These are phyloP conservation scores for Centaurea solstitialis DNA, from an alignment of 129 eudicot species.

Conservation along the genomic window DNA sequence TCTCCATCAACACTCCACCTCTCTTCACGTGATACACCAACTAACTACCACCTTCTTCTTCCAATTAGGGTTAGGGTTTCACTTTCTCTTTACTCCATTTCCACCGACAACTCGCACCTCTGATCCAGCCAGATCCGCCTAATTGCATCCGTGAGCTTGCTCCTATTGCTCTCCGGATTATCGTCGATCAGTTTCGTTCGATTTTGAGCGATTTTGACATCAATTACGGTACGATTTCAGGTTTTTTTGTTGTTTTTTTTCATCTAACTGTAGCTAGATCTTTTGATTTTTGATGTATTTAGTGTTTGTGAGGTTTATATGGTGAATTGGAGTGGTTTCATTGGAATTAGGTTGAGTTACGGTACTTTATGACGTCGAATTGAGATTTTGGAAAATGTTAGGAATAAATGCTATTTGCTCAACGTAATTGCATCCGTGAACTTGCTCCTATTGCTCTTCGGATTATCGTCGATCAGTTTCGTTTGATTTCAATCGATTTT, in stretches of 20 bases:
- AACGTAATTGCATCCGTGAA: no score
- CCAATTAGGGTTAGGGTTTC: conserved; percentile 13
- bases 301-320: neutral
- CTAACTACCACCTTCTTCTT: neutral
- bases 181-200: neutral
- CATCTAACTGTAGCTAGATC: conserved; percentile 5
- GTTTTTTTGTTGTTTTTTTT: neutral
- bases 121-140: conserved; percentile 36
- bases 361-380: neutral
- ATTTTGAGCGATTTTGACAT: no score
- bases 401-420: no score
- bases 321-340: neutral
- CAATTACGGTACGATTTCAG: no score
- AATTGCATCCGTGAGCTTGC: neutral
- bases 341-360: conserved; percentile 1
- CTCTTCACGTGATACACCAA: conserved; percentile 23
- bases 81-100: neutral
- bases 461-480: no score
- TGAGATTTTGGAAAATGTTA: neutral
- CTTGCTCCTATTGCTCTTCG: no score
- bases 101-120: conserved; percentile 21
- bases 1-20: conserved; percentile 30
- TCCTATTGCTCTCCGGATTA: neutral
- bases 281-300: neutral
- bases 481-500: no score